These are phyloP conservation scores for Dysphania ambrosioides DNA, from an alignment of 148 eudicot species.

Conservation along the genomic window DNA sequence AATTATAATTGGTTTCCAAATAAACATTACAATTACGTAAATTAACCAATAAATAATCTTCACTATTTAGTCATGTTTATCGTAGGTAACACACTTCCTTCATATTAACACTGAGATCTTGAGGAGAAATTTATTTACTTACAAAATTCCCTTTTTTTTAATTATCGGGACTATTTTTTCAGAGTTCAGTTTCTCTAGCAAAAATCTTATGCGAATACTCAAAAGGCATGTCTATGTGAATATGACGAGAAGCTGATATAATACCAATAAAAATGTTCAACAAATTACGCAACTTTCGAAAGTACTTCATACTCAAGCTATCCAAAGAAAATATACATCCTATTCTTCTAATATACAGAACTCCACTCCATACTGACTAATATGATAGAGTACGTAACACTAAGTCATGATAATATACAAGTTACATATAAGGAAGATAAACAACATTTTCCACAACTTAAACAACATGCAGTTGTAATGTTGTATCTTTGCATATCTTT, in stretches of 20 bases:
- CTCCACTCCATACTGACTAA: neutral
- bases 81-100: too few relatives aligned
- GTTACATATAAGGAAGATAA: neutral
- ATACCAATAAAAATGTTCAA: neutral
- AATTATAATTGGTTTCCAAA: too few relatives aligned
- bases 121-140: too few relatives aligned
- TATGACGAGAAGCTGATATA: neutral
- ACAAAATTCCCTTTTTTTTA: too few relatives aligned
- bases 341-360: neutral
- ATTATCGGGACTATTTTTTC: too few relatives aligned
- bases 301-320: neutral
- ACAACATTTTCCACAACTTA: neutral
- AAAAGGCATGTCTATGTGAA: too few relatives aligned
- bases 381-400: neutral
- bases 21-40: too few relatives aligned
- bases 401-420: neutral
- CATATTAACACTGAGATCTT: too few relatives aligned
- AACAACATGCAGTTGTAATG: neutral
- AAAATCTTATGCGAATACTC: too few relatives aligned
- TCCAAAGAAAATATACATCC: neutral
- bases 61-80: too few relatives aligned
- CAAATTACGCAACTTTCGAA: neutral
- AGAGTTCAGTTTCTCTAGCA: too few relatives aligned
- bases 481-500: slow-evolving; percentile 7
- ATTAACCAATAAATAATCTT: too few relatives aligned